Evolutionary conservation across 1,284 basidiomycete species (phyloP), one percentile per base, ranked within the genome.

Genomic region (Leccinum pallidistipes): DNA sequence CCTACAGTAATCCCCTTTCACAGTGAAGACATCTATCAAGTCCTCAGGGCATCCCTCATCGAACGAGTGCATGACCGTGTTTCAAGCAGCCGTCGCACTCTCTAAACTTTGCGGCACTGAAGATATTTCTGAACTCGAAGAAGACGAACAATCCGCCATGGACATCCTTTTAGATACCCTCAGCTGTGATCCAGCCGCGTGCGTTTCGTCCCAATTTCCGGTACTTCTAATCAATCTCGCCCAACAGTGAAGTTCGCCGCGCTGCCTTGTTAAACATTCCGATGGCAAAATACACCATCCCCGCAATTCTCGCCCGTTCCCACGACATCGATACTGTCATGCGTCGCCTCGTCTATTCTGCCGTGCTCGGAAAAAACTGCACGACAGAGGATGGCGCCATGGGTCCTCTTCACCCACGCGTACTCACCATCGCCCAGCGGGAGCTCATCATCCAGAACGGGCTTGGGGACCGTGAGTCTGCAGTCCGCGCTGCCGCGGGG

Each of bases 241-340:
- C 31, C 57, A 18, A 52, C 70, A 96, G 94, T 2, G 96, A 98
- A 69, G 96, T 97, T 8, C 92, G 97, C 12, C 87, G 94, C 24
- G 91, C 94, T 0, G 90, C 92, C 0, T 81, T 99, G 0, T 81
- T 94, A 64, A 91, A 94, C 68, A 80, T 96, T 1, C 89, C 92
- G 1, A 78, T 90, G 16, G 83, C 83, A 1, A 79, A 80, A 1
- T 73, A 76, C 0, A 90, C 89, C 0, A 78, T 97, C 1, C 81
- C 88, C 1, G 74, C 82, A 8, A 82, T 98, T 54, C 84, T 99
- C 43, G 83, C 86, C 5, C 86, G 96, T 18, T 91, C 92, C 0
- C 87, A 94, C 62, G 97, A 98, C 73, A 81, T 90, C 36, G 97
- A 98, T 69, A 82, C 90, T 0, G 81, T 88, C 59, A 90, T 92